Evolutionary conservation across 495 filamentous ascomycete genomes (phyloP).

Genomic region (Aspergillus campestris): DNA sequence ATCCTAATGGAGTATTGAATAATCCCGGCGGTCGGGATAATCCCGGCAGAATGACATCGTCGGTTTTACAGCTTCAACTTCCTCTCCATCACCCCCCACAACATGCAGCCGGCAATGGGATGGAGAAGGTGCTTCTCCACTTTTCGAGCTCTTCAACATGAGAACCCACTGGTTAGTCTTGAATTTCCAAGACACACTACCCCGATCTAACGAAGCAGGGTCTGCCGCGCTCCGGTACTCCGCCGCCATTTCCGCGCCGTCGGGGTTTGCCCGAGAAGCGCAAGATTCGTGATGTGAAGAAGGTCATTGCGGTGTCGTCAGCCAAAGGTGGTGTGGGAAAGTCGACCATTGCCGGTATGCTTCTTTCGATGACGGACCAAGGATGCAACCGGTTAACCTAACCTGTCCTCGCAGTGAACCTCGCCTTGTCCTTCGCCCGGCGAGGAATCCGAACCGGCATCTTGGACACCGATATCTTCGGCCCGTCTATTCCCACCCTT

Average conservation of each 20-base stretch:
- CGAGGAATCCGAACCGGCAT: conserved; percentile 74
- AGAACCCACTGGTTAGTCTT: conserved; percentile 71
- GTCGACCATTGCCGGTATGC: conserved; percentile 73
- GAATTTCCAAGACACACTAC: not conserved
- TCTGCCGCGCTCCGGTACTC: conserved; percentile 67
- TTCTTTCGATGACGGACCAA: not conserved
- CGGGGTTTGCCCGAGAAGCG: conserved; percentile 76
- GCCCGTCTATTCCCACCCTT: conserved; percentile 87
- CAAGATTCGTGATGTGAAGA: conserved; percentile 69
- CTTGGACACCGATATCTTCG: conserved; percentile 93
- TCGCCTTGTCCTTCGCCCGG: conserved; percentile 76
- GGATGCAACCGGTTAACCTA: conserved; percentile 2
- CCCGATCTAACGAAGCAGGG: conserved; percentile 45
- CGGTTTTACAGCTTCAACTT: no score
- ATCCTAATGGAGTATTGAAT: no score
- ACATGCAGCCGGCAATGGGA: not conserved
- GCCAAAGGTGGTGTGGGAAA: conserved; percentile 98
- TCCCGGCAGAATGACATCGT: no score
- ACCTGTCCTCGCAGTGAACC: conserved; percentile 51
- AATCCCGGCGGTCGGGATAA: no score
- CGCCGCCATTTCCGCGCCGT: conserved; percentile 65
- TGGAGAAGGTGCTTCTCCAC: conserved; percentile 53
- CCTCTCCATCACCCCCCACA: not conserved
- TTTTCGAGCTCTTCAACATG: conserved; percentile 59
- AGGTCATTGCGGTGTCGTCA: conserved; percentile 86